phyloP scores from a whole-genome alignment of 2,329 filamentous ascomycete species.

The Hypoxylon sp. region DNA sequence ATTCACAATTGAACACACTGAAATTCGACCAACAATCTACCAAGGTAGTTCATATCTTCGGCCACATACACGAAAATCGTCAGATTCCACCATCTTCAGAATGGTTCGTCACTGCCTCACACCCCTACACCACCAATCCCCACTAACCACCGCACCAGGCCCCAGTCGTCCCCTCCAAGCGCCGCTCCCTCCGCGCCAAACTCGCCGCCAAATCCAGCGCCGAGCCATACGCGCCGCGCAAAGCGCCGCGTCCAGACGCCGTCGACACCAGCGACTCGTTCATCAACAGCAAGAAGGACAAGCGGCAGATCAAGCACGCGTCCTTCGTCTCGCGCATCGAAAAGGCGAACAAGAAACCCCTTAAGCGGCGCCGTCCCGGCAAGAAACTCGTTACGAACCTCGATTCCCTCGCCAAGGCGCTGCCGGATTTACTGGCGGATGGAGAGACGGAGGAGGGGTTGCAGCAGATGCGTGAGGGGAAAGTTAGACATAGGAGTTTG shows the following conservation, averaged over 20 bases:
- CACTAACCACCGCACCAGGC: constrained; percentile 52
- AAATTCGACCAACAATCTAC: constrained; percentile 14
- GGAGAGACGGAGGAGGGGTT: constrained; percentile 63
- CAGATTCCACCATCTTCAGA: not conserved
- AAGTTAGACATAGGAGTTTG: constrained; percentile 81
- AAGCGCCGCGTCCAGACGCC: constrained; percentile 67
- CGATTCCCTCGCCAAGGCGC: constrained; percentile 81
- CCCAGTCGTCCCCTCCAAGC: constrained; percentile 65
- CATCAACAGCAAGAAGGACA: constrained; percentile 83
- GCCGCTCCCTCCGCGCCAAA: constrained; percentile 70
- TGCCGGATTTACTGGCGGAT: constrained; percentile 73
- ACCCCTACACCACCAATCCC: not conserved
- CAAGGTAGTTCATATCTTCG: not conserved
- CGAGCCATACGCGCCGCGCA: constrained; percentile 66
- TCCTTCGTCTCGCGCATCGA: constrained; percentile 83
- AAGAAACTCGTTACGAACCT: constrained; percentile 86
- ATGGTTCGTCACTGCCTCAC: constrained; percentile 24
- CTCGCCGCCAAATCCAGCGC: constrained; percentile 64
- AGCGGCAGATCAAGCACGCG: constrained; percentile 84
- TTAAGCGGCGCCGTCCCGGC: constrained; percentile 76
- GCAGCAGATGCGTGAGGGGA: constrained; percentile 65
- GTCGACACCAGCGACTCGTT: constrained; percentile 68
- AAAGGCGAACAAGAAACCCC: constrained; percentile 68
- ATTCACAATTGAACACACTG: constrained; percentile 13
- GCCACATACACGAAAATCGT: not conserved